phyloP scores from a whole-genome alignment of 2,329 filamentous ascomycete species.

The Alternaria sp. region DNA sequence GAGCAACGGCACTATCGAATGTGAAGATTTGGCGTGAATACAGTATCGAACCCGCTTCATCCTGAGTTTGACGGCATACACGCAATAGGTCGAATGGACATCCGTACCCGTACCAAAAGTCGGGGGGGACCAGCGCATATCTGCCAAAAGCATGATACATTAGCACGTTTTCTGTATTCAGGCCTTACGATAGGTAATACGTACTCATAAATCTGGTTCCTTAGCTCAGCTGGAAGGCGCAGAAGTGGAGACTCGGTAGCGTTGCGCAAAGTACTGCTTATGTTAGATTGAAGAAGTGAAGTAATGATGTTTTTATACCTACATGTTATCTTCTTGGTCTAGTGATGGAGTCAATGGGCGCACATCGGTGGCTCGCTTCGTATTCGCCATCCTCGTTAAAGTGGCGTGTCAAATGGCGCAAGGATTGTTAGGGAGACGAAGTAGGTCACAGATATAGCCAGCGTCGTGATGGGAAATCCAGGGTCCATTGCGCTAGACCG shows the following conservation, averaged over 20 bases:
- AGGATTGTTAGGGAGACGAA: not conserved
- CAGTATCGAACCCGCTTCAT: no score
- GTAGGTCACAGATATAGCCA: not conserved
- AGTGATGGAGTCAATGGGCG: rapidly evolving
- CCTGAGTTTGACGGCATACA: no score
- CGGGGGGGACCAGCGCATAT: no score
- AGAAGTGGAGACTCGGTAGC: not conserved
- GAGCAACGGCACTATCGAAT: no score
- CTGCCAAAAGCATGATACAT: not conserved
- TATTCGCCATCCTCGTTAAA: not conserved
- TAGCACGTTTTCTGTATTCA: not conserved
- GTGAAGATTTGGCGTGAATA: no score
- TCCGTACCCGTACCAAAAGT: no score
- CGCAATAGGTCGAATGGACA: no score
- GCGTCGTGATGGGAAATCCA: not conserved
- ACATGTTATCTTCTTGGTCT: not conserved
- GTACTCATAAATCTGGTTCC: not conserved
- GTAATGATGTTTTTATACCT: not conserved
- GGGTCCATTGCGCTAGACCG: not conserved
- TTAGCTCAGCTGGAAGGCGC: not conserved
- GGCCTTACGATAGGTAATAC: not conserved
- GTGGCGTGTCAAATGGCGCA: not conserved
- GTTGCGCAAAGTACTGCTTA: not conserved
- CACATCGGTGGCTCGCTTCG: not conserved
- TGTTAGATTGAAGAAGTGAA: not conserved